Evolutionary conservation across 1,284 basidiomycete species (phyloP).

Genomic region (Tilletiaria anomala): DNA sequence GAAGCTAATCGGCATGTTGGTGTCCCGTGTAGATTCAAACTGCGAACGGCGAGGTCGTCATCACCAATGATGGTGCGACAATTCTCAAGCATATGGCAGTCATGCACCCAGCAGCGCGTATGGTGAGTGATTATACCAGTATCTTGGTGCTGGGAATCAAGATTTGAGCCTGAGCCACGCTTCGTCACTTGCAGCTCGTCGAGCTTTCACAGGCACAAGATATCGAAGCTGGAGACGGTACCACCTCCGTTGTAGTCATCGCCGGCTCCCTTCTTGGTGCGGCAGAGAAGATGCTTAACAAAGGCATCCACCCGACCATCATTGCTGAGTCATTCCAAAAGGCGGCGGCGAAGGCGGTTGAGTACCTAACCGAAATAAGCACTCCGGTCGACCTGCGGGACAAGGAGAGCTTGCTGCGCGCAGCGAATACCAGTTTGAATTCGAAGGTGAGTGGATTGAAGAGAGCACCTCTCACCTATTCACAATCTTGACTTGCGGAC

Average conservation of each 20-base stretch:
- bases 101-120: conserved; percentile 92
- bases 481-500: no score
- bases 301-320: conserved; percentile 90
- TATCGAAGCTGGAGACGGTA: conserved; percentile 95
- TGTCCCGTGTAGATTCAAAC: no score
- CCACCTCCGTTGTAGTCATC: conserved; percentile 93
- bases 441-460: no score
- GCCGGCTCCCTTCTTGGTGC: conserved; percentile 84
- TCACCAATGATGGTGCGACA: conserved; percentile 98
- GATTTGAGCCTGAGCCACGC: no score
- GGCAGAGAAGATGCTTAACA: conserved; percentile 90
- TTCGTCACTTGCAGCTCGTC: no score
- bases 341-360: conserved; percentile 81
- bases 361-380: conserved; percentile 83
- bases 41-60: conserved; percentile 84
- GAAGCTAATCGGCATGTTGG: no score
- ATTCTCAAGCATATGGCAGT: conserved; percentile 96
- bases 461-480: no score
- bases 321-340: conserved; percentile 91
- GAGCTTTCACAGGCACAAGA: conserved; percentile 97
- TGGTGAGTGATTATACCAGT: conserved; percentile 49
- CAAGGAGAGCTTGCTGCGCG: conserved; percentile 68
- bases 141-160: conserved; percentile 7
- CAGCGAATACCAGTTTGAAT: conserved; percentile 87
- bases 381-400: conserved; percentile 85